Percentiles rank a stretch among this genome's conserved stretches.
Evolutionary conservation across 2,329 filamentous ascomycete genomes (phyloP).

Genomic region (Beauveria brongniartii): DNA sequence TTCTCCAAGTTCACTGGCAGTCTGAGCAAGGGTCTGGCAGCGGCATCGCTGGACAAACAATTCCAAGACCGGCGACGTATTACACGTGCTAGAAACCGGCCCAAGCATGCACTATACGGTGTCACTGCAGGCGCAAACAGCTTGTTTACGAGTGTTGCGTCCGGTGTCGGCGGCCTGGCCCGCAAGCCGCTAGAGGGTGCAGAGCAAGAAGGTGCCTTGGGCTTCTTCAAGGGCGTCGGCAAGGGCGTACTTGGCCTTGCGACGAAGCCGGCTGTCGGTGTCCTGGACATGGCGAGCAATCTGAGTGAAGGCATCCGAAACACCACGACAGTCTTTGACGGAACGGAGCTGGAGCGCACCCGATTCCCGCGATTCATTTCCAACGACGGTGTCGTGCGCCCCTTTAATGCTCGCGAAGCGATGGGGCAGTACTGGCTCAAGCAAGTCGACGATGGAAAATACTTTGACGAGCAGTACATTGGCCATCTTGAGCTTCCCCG

Average conservation of each 20-base stretch:
- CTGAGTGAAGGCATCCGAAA: conserved; percentile 96
- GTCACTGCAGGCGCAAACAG: conserved; percentile 94
- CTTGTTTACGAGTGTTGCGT: conserved; percentile 84
- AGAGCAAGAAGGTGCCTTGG: conserved; percentile 86
- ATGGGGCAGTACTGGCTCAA: conserved; percentile 98
- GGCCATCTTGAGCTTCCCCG: conserved; percentile 87
- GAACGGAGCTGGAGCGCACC: conserved; percentile 86
- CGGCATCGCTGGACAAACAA: conserved; percentile 94
- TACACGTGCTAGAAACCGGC: conserved; percentile 83
- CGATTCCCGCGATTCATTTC: conserved; percentile 90
- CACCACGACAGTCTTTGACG: conserved; percentile 96
- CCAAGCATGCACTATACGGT: conserved; percentile 94
- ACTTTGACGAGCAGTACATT: conserved; percentile 96
- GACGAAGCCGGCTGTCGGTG: conserved; percentile 93
- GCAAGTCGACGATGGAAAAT: conserved; percentile 93
- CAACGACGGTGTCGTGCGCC: conserved; percentile 84
- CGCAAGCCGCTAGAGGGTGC: conserved; percentile 92
- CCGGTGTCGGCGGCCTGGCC: conserved; percentile 86
- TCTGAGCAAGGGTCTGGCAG: conserved; percentile 91
- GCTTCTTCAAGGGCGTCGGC: conserved; percentile 95
- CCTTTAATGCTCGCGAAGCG: conserved; percentile 90
- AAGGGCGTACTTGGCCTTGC: conserved; percentile 92
- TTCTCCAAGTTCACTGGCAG: conserved; percentile 97
- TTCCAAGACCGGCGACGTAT: conserved; percentile 96
- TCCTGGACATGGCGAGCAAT: conserved; percentile 94